A percentile compares a stretch with the other conserved stretches of the same genome.
Evolutionary conservation across 2,329 filamentous ascomycete species (phyloP).

Genomic region (Monilinia polystroma): DNA sequence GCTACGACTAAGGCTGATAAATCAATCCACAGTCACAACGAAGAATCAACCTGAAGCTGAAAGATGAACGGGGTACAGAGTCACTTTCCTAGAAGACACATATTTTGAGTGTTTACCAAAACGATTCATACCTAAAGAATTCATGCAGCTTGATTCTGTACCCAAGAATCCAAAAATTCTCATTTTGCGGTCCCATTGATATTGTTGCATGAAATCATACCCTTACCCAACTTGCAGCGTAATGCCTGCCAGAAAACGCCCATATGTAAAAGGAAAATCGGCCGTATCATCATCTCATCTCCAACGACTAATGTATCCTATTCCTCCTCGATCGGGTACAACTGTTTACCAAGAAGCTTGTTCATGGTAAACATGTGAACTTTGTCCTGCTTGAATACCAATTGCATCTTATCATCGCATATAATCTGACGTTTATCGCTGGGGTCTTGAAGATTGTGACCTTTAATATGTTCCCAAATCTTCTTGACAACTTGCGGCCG

Average conservation of each 20-base stretch:
- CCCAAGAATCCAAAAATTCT: not conserved
- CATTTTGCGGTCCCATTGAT: not conserved
- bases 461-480: slow-evolving; percentile 94
- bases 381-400: slow-evolving; percentile 85
- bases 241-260: slow-evolving; percentile 19
- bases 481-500: slow-evolving; percentile 95
- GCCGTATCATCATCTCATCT: not conserved
- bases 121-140: slow-evolving; percentile 7
- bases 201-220: slow-evolving; percentile 1
- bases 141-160: not conserved
- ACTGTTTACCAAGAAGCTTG: slow-evolving; percentile 85
- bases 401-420: slow-evolving; percentile 88
- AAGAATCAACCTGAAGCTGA: no score
- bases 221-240: slow-evolving; percentile 12
- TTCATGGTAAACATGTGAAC: slow-evolving; percentile 99
- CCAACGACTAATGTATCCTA: not conserved
- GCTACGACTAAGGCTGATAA: slow-evolving; percentile 21
- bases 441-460: slow-evolving; percentile 83
- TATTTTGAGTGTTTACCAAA: not conserved
- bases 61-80: not conserved
- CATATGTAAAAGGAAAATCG: not conserved
- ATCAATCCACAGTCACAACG: slow-evolving; percentile 9
- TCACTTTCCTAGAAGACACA: not conserved
- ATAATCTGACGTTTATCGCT: slow-evolving; percentile 87
- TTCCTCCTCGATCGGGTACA: slow-evolving; percentile 77